Evolutionary conservation across 768 basidiomycete species (phyloP).

Genomic region (Podaxis carcinomalis): DNA sequence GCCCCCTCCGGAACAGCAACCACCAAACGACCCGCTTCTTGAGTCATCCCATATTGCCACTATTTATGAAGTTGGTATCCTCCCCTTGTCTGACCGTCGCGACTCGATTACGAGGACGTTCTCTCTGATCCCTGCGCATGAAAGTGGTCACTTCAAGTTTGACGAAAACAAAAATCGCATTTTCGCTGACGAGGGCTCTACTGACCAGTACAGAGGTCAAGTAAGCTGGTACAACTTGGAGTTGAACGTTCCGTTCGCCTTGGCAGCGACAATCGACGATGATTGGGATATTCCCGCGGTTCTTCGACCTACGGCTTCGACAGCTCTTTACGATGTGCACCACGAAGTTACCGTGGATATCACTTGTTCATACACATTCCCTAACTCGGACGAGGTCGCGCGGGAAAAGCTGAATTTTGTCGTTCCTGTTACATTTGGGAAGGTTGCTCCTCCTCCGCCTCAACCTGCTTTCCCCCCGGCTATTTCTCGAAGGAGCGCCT

Average conservation of each 20-base stretch:
- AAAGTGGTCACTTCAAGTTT: slow-evolving; percentile 45
- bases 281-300: slow-evolving; percentile 36
- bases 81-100: slow-evolving; percentile 17
- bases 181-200: slow-evolving; percentile 33
- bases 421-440: slow-evolving; percentile 50
- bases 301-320: slow-evolving; percentile 42
- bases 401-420: slow-evolving; percentile 35
- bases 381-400: slow-evolving; percentile 28
- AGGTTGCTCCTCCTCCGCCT: slow-evolving; percentile 30
- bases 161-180: slow-evolving; percentile 41
- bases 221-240: slow-evolving; percentile 60
- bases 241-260: slow-evolving; percentile 45
- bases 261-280: slow-evolving; percentile 20
- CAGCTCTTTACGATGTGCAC: slow-evolving; percentile 53
- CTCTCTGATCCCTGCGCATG: slow-evolving; percentile 45
- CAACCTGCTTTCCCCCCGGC: slow-evolving; percentile 10
- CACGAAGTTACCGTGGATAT: slow-evolving; percentile 55
- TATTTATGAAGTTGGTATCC: slow-evolving; percentile 45
- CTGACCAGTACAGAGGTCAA: slow-evolving; percentile 17
- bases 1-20: slow-evolving; percentile 53
- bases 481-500: background rate
- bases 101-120: slow-evolving; percentile 32
- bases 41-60: slow-evolving; percentile 52
- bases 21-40: slow-evolving; percentile 57
- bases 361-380: slow-evolving; percentile 49